phyloP scores from a whole-genome alignment of 768 basidiomycete species.

The Scleroderma bovista region DNA sequence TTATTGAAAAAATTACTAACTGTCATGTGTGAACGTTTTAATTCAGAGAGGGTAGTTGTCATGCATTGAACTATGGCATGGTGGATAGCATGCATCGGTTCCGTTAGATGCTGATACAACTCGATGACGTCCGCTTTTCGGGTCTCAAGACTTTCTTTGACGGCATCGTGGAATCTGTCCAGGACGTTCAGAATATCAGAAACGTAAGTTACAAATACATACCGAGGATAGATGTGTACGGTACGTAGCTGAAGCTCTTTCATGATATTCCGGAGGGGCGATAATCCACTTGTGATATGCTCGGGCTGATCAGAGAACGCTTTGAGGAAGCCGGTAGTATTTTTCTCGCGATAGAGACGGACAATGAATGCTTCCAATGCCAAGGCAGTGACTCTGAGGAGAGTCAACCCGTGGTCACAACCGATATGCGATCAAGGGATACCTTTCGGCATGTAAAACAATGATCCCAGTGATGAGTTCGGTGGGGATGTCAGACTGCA shows the following conservation, averaged over 20 bases:
- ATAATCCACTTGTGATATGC: constrained; percentile 86
- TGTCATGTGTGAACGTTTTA: constrained; percentile 81
- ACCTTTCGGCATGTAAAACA: constrained; percentile 90
- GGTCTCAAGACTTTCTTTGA: constrained; percentile 76
- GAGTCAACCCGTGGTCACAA: not conserved
- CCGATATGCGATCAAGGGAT: constrained; percentile 10
- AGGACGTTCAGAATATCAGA: not conserved
- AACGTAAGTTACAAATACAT: constrained; percentile 5
- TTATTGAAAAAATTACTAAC: constrained; percentile 27
- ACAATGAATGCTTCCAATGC: constrained; percentile 91
- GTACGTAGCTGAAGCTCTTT: constrained; percentile 85
- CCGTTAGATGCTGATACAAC: constrained; percentile 79
- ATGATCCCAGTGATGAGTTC: constrained; percentile 86
- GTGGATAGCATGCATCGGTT: constrained; percentile 89
- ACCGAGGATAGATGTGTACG: constrained; percentile 94
- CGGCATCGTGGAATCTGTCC: constrained; percentile 80
- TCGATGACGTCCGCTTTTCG: constrained; percentile 90
- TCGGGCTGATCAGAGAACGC: constrained; percentile 98
- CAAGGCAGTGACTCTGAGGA: constrained; percentile 71
- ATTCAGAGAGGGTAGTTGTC: constrained; percentile 80
- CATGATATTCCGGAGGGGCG: constrained; percentile 88
- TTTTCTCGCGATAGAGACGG: constrained; percentile 84
- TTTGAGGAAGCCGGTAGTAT: constrained; percentile 87
- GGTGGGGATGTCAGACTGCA: constrained; percentile 79
- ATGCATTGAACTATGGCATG: constrained; percentile 91